Percentiles rank a stretch among this genome's conserved stretches.
phyloP scores from a whole-genome alignment of 2,329 filamentous ascomycete genomes.

The Pseudogymnoascus pannorum region DNA sequence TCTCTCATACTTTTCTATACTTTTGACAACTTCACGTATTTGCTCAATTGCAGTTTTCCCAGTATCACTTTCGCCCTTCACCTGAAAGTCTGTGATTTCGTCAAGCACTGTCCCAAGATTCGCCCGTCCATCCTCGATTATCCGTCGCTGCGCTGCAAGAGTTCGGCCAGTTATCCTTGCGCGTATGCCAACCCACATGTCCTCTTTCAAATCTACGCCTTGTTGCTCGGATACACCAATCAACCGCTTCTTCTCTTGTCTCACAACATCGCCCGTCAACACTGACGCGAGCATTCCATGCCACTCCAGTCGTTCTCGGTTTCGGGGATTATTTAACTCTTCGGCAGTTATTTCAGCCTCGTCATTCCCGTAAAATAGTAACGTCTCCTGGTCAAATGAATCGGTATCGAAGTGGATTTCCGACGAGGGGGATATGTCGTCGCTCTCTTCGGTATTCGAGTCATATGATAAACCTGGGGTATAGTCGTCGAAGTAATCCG shows the following conservation, averaged over 20 bases:
- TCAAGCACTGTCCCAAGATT: slow-evolving; percentile 71
- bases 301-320: slow-evolving; percentile 90
- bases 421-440: slow-evolving; percentile 83
- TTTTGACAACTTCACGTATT: slow-evolving; percentile 79
- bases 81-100: slow-evolving; percentile 85
- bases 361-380: slow-evolving; percentile 88
- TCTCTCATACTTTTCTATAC: slow-evolving; percentile 82
- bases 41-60: slow-evolving; percentile 80
- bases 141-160: slow-evolving; percentile 72
- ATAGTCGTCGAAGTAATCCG: slow-evolving; percentile 50
- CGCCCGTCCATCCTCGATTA: slow-evolving; percentile 77
- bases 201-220: slow-evolving; percentile 58
- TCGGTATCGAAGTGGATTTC: slow-evolving; percentile 78
- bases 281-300: slow-evolving; percentile 96
- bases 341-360: slow-evolving; percentile 82
- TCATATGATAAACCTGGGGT: slow-evolving; percentile 58
- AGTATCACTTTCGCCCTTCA: slow-evolving; percentile 86
- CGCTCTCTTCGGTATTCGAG: slow-evolving; percentile 63
- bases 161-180: slow-evolving; percentile 79
- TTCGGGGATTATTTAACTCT: slow-evolving; percentile 80
- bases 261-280: slow-evolving; percentile 90
- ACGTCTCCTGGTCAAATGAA: slow-evolving; percentile 81
- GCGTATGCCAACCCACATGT: slow-evolving; percentile 83
- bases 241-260: slow-evolving; percentile 93
- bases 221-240: slow-evolving; percentile 65